phyloP scores from a whole-genome alignment of 2,329 filamentous ascomycete genomes.

The Venturia pyrina region DNA sequence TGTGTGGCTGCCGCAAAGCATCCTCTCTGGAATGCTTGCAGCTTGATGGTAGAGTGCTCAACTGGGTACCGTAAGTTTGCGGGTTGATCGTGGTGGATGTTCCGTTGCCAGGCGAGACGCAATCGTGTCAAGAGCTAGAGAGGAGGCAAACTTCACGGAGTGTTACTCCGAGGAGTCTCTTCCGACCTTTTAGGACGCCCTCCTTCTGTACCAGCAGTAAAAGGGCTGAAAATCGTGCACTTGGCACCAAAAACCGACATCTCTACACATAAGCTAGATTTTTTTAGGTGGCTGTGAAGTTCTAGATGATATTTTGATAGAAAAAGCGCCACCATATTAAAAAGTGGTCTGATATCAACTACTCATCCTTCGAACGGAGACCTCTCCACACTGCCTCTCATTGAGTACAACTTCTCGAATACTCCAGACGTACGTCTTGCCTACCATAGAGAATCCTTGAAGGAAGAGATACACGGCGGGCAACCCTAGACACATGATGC shows the following conservation, averaged over 20 bases:
- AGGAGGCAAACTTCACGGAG: neutral
- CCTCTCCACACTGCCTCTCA: neutral
- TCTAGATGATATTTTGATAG: neutral
- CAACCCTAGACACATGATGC: too few relatives aligned
- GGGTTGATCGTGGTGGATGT: neutral
- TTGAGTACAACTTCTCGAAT: neutral
- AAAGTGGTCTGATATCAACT: neutral
- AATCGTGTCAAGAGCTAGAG: neutral
- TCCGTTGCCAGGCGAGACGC: neutral
- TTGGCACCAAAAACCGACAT: neutral
- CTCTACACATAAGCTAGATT: neutral
- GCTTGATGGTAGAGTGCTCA: neutral
- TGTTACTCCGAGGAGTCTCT: neutral
- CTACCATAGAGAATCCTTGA: too few relatives aligned
- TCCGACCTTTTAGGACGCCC: too few relatives aligned
- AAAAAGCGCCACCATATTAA: neutral
- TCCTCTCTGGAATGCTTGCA: neutral
- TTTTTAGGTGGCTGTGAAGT: neutral
- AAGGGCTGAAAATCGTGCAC: neutral
- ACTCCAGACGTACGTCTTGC: too few relatives aligned
- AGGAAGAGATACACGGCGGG: too few relatives aligned
- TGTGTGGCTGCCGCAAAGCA: neutral
- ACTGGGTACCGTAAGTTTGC: neutral
- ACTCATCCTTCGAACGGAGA: neutral
- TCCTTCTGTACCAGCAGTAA: neutral